phyloP scores from a whole-genome alignment of 257 asterid genomes.

The Anisodus acutangulus region DNA sequence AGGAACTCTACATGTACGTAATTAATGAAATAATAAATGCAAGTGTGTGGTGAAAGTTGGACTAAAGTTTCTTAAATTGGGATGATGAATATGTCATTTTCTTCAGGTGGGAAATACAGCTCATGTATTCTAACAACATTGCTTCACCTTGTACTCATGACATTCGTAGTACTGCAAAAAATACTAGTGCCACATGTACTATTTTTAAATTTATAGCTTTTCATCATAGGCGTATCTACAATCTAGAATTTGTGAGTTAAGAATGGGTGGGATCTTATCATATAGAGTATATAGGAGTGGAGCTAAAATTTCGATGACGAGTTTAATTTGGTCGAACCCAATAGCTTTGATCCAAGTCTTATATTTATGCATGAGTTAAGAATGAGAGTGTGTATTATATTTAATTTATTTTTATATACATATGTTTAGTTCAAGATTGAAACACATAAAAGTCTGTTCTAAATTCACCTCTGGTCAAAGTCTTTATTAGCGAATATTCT shows the following conservation, averaged over 20 bases:
- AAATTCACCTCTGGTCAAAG: too few relatives aligned
- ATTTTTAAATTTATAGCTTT: background rate
- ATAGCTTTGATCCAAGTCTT: too few relatives aligned
- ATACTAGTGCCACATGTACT: background rate
- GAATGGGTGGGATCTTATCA: background rate
- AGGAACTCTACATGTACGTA: too few relatives aligned
- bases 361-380: too few relatives aligned
- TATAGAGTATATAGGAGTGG: too few relatives aligned
- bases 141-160: background rate
- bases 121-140: background rate
- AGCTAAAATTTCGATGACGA: too few relatives aligned
- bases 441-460: too few relatives aligned
- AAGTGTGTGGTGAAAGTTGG: background rate
- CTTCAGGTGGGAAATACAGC: background rate
- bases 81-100: background rate
- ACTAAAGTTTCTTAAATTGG: background rate
- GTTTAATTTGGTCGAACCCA: too few relatives aligned
- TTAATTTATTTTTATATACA: too few relatives aligned
- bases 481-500: too few relatives aligned
- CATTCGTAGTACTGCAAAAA: background rate
- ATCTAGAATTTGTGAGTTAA: background rate
- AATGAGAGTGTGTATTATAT: too few relatives aligned
- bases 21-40: background rate
- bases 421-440: too few relatives aligned
- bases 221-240: accelerated